Percentiles rank a stretch among this genome's conserved stretches.
phyloP scores from a whole-genome alignment of 352 stramenopile genomes.

The Pythium graminicola region DNA sequence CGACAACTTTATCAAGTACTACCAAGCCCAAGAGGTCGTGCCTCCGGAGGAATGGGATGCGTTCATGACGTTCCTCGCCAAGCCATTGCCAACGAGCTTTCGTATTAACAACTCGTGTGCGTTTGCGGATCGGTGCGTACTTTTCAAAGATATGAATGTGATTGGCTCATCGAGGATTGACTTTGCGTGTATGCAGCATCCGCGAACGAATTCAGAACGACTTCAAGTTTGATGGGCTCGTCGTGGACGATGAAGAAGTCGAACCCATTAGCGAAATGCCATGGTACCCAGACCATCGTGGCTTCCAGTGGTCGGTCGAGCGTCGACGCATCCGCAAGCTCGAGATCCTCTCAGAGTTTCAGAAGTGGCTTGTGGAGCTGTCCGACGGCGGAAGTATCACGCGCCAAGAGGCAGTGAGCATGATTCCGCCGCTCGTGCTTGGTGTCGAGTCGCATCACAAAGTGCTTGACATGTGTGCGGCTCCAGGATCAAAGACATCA shows the following conservation, averaged over 20 bases:
- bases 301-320: slow-evolving; percentile 88
- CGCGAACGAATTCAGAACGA: slow-evolving; percentile 77
- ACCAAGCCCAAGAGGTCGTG: slow-evolving; percentile 84
- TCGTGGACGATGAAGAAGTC: slow-evolving; percentile 75
- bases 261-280: slow-evolving; percentile 79
- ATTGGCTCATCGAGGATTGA: not conserved
- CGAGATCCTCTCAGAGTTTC: slow-evolving; percentile 88
- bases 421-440: slow-evolving; percentile 98
- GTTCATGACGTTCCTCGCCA: slow-evolving; percentile 87
- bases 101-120: slow-evolving; percentile 89
- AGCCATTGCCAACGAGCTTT: slow-evolving; percentile 89
- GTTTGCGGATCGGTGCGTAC: slow-evolving; percentile 63
- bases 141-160: not conserved
- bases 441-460: slow-evolving; percentile 91
- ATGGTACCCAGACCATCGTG: slow-evolving; percentile 87
- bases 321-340: slow-evolving; percentile 90
- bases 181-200: slow-evolving; percentile 38
- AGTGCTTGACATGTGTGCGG: slow-evolving; percentile 97
- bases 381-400: slow-evolving; percentile 93
- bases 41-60: slow-evolving; percentile 77
- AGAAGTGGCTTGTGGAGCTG: slow-evolving; percentile 95
- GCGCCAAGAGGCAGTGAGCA: slow-evolving; percentile 97
- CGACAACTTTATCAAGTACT: slow-evolving; percentile 80
- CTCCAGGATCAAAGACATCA: slow-evolving; percentile 98
- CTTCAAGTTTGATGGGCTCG: slow-evolving; percentile 80